Base-by-base conservation (phyloP, 2,329 filamentous ascomycete species). In the Diaporthe caulivora region DNA sequence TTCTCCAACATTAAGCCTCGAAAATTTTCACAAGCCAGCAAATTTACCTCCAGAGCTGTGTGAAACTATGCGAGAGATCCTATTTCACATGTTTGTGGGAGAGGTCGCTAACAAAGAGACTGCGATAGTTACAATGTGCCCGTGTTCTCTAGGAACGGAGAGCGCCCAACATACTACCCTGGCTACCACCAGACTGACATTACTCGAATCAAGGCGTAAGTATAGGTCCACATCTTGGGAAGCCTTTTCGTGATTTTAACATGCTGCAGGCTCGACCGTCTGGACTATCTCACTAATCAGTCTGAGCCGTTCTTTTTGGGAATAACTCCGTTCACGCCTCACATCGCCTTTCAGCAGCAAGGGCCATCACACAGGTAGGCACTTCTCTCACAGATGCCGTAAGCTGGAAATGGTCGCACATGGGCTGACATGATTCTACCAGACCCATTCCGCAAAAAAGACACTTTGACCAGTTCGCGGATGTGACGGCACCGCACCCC, bases 121-220 rank as follows among this genome's bases (percentile, higher is more conserved):
- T 17, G n/a, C 9, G 49, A 49, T 11, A 64, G 60, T 34, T 78
- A 78, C 71, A 80, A 80, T 51, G 72, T 70, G 8, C 76, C 76
- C 2, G 78, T 81, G 29, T 75, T 79, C 42, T 80, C 78, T 2
- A 67, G 73, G 44, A 80, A 80, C 54, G 68, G 72, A 55, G 72
- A 76, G 40, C 67, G 53, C 2, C 78, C 78, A 4, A 44, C 73
- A 1, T 76, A 73, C 37, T 80, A 80, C 47, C 47, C 70, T 1
- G 77, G 76, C 13, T 79, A 68, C 64, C 78, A 80, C 53, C 77
- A 76, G 53, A 78, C 76, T 11, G 78, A 78, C 68, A 73, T 80
- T 4, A 71, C 79, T 21, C 76, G 78, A 2, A 76, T 76, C n/a
- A 80, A 79, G 69, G 75, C 75, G 74, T 78, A 69, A 65, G 74